Conservation (phyloP, 2,329 filamentous ascomycete genomes). For the Uncinocarpus reesii region DNA sequence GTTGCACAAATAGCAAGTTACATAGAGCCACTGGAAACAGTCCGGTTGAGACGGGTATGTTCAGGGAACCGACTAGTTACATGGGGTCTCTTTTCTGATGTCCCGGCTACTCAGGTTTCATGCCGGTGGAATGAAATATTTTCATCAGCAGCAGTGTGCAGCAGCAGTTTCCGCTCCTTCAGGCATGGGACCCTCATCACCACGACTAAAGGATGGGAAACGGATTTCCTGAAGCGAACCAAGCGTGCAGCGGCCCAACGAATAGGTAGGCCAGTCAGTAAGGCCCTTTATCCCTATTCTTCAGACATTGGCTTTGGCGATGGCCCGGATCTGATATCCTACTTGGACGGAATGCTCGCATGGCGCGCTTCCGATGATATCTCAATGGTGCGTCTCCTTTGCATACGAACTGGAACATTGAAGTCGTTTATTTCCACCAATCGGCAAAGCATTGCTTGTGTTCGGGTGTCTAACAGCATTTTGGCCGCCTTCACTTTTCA, state of each 20-base stretch:
- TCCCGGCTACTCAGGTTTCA: conserved; percentile 23
- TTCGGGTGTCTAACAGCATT: conserved; percentile 20
- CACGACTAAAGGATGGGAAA: conserved; percentile 1
- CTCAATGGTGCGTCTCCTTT: not conserved
- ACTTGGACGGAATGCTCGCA: conserved; percentile 2
- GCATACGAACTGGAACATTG: not conserved
- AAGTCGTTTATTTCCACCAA: not conserved
- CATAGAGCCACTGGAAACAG: conserved; percentile 23
- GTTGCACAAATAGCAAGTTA: conserved; percentile 22
- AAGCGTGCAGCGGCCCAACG: conserved; percentile 21
- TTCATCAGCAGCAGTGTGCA: conserved; percentile 21
- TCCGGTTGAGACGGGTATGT: conserved; percentile 25
- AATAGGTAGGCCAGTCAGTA: conserved; percentile 19
- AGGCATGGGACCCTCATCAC: not conserved
- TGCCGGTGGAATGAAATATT: conserved; percentile 26
- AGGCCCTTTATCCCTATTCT: not conserved
- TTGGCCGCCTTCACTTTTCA: conserved; percentile 19
- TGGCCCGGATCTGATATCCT: not conserved
- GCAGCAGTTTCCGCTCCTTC: conserved; percentile 14
- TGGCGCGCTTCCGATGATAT: not conserved
- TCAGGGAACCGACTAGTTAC: not conserved
- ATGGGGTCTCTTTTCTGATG: not conserved
- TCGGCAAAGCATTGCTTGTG: not conserved
- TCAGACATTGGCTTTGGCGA: not conserved
- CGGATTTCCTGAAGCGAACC: conserved; percentile 17